Percentiles rank a stretch among this genome's conserved stretches.
These are phyloP conservation scores for Cladosporium cucumerinum DNA, from an alignment of 2,329 filamentous ascomycete genomes.

Conservation along the genomic window DNA sequence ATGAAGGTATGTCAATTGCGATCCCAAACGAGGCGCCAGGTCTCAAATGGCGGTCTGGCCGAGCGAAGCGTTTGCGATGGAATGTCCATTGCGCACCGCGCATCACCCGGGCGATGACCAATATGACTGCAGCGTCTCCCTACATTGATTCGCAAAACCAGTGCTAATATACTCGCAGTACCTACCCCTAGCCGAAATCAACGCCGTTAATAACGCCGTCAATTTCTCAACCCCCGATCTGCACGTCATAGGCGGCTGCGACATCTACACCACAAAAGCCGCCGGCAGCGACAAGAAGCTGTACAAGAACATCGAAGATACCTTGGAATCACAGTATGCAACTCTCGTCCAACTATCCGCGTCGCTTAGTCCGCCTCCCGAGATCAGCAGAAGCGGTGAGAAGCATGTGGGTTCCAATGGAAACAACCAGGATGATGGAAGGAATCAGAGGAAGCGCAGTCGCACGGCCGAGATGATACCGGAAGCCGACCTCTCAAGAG, in stretches of 20 bases:
- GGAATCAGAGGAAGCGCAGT: slow-evolving; percentile 36
- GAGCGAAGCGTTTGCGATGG: neutral
- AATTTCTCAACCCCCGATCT: slow-evolving; percentile 95
- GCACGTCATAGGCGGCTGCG: slow-evolving; percentile 87
- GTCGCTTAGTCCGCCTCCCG: slow-evolving; percentile 71
- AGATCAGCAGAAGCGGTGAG: slow-evolving; percentile 8
- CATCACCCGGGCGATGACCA: neutral
- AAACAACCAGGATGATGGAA: slow-evolving; percentile 20
- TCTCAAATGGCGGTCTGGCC: slow-evolving; percentile 13
- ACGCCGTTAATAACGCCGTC: slow-evolving; percentile 84
- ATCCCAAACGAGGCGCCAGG: slow-evolving; percentile 7
- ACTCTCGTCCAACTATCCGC: slow-evolving; percentile 81
- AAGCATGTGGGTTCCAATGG: slow-evolving; percentile 60
- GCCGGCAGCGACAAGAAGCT: slow-evolving; percentile 94
- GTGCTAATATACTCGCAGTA: slow-evolving; percentile 57
- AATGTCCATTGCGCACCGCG: neutral
- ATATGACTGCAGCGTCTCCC: neutral
- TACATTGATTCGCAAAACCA: neutral
- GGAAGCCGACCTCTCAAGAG: slow-evolving; percentile 67
- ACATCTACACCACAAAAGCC: slow-evolving; percentile 96
- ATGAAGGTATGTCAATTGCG: slow-evolving; percentile 30
- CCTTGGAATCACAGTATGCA: slow-evolving; percentile 86
- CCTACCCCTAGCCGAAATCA: slow-evolving; percentile 84
- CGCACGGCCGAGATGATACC: slow-evolving; percentile 31
- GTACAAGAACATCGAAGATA: slow-evolving; percentile 91